phyloP scores from a whole-genome alignment of 225 moss, liverwort and hornwort species.

The Ulota crispa region DNA sequence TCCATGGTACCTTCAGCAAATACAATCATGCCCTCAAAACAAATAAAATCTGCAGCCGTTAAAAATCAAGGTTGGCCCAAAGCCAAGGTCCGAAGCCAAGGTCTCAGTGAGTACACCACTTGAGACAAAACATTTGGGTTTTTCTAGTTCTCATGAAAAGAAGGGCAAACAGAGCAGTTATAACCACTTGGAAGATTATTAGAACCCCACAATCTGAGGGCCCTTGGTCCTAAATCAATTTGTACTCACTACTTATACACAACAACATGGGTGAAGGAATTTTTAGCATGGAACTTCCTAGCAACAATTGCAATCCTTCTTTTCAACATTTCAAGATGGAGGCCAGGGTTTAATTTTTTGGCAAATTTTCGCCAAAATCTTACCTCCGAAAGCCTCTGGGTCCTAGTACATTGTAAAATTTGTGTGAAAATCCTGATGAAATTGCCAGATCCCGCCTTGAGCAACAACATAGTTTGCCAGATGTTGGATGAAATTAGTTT shows the following conservation, averaged over 20 bases:
- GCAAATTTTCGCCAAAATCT: too few species aligned
- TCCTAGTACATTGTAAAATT: too few species aligned
- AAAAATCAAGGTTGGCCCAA: background rate
- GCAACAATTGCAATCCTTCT: background rate
- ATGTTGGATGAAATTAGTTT: too few species aligned
- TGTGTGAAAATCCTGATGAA: too few species aligned
- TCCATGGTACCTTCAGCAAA: constrained; percentile 9
- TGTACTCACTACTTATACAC: constrained; percentile 11
- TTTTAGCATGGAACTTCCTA: constrained; percentile 13
- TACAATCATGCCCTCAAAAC: background rate
- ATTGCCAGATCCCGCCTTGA: too few species aligned
- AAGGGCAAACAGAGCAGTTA: background rate
- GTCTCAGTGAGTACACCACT: background rate
- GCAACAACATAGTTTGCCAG: too few species aligned
- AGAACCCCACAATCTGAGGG: background rate
- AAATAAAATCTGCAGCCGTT: background rate
- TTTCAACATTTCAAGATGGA: too few species aligned
- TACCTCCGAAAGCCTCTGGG: too few species aligned
- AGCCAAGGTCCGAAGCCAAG: too few species aligned
- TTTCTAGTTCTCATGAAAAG: background rate
- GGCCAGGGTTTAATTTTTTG: too few species aligned
- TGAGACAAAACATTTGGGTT: background rate
- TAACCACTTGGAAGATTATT: background rate
- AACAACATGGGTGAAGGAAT: constrained; percentile 10
- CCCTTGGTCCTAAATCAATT: constrained; percentile 15